Conservation (phyloP, 2,329 filamentous ascomycete genomes). For the Fusarium equiseti region DNA sequence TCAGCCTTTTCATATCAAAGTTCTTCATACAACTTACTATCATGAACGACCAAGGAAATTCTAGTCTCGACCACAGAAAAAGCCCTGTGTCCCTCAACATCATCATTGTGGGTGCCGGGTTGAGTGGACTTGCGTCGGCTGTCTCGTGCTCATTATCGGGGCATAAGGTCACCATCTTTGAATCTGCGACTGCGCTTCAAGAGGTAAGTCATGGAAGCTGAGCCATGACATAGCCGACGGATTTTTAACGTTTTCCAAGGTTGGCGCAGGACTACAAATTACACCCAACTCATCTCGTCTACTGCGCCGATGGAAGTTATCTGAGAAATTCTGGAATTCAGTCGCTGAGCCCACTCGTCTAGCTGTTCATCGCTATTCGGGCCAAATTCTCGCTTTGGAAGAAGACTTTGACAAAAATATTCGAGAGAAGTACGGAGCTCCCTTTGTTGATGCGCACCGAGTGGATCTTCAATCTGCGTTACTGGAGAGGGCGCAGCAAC, state of each 20-base stretch:
- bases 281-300: conserved; percentile 64
- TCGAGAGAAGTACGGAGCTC: conserved; percentile 65
- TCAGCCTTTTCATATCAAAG: not conserved
- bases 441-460: conserved; percentile 71
- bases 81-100: conserved; percentile 47
- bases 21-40: not conserved
- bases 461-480: conserved; percentile 70
- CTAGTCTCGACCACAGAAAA: not conserved
- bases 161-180: conserved; percentile 58
- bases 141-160: conserved; percentile 54
- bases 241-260: not conserved
- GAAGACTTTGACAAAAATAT: conserved; percentile 66
- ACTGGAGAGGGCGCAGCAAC: conserved; percentile 61
- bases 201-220: conserved; percentile 45
- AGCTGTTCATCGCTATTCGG: conserved; percentile 65
- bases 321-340: conserved; percentile 56
- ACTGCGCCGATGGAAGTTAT: conserved; percentile 63
- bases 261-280: conserved; percentile 66
- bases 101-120: conserved; percentile 58
- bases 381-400: conserved; percentile 62
- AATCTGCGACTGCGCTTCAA: conserved; percentile 55
- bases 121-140: conserved; percentile 57
- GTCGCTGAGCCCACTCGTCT: conserved; percentile 60
- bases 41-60: not conserved
- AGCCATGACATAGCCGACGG: not conserved